A percentile compares a stretch with the other conserved stretches of the same genome.
phyloP scores from a whole-genome alignment of 73 alveolate genomes.

The Durusdinium trenchii region DNA sequence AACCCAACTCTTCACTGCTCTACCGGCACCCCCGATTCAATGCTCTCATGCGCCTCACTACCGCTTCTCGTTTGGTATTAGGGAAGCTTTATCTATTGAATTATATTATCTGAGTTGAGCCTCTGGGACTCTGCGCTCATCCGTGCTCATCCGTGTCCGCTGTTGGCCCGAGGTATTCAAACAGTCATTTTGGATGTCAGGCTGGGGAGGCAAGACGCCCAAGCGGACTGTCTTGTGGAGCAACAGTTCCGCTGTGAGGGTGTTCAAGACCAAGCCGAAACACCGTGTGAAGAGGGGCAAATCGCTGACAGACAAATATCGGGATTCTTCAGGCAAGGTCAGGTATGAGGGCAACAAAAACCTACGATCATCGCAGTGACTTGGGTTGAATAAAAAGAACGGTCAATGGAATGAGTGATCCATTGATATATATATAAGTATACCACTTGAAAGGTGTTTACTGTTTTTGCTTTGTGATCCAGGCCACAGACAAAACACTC shows the following conservation, averaged over 20 bases:
- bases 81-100: background rate
- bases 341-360: background rate
- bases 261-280: background rate
- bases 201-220: background rate
- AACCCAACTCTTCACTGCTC: background rate
- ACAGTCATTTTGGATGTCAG: background rate
- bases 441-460: background rate
- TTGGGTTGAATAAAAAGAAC: too few species aligned
- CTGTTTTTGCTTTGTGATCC: background rate
- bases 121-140: background rate
- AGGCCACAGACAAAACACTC: background rate
- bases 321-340: background rate
- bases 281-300: background rate
- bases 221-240: slow-evolving; percentile 2
- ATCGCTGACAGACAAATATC: background rate
- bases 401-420: too few species aligned
- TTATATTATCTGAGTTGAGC: background rate
- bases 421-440: background rate
- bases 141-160: background rate
- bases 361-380: background rate
- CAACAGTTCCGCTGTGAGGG: background rate
- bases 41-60: background rate
- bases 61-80: background rate
- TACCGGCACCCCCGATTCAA: too few species aligned
- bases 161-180: background rate